Percentiles rank a stretch among this genome's conserved stretches.
These are phyloP conservation scores for Quercus berberidifolia DNA, from an alignment of 306 rosid species.

Conservation along the genomic window DNA sequence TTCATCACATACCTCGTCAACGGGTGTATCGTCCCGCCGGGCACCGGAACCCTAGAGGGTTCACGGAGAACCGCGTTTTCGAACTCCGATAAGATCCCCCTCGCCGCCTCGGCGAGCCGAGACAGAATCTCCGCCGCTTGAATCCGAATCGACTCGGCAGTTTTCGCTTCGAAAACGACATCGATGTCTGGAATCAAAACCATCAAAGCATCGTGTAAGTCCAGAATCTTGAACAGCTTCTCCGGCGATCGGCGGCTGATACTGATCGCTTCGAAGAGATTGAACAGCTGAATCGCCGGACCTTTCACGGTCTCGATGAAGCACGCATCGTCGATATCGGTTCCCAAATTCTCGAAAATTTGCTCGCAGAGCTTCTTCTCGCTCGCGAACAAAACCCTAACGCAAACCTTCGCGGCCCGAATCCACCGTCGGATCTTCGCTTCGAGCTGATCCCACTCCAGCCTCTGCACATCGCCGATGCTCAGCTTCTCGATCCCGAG, in stretches of 20 bases:
- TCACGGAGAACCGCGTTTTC: conserved; percentile 91
- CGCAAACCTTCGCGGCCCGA: conserved; percentile 73
- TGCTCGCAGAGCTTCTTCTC: conserved; percentile 91
- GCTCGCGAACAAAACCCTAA: conserved; percentile 72
- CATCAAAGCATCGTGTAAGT: conserved; percentile 82
- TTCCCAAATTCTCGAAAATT: conserved; percentile 75
- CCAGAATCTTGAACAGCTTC: conserved; percentile 87
- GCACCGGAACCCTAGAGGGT: conserved; percentile 87
- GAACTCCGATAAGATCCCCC: conserved; percentile 90
- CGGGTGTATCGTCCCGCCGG: conserved; percentile 96
- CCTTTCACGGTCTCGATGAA: conserved; percentile 94
- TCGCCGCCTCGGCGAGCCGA: conserved; percentile 87
- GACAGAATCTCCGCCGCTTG: conserved; percentile 94
- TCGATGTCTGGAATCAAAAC: conserved; percentile 89
- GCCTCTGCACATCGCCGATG: conserved; percentile 91
- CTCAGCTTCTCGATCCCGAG: conserved; percentile 83
- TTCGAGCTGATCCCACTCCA: conserved; percentile 86
- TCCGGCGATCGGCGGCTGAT: conserved; percentile 90
- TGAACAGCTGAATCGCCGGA: conserved; percentile 89
- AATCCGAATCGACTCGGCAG: conserved; percentile 73
- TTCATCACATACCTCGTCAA: conserved; percentile 98
- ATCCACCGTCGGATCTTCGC: conserved; percentile 93
- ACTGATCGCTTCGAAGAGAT: conserved; percentile 89
- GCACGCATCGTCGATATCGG: conserved; percentile 83
- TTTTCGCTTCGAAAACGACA: conserved; percentile 78